A percentile compares a stretch with the other conserved stretches of the same genome.
Evolutionary conservation across 148 eudicot genomes (phyloP).

Genomic region (Cornus suecica): DNA sequence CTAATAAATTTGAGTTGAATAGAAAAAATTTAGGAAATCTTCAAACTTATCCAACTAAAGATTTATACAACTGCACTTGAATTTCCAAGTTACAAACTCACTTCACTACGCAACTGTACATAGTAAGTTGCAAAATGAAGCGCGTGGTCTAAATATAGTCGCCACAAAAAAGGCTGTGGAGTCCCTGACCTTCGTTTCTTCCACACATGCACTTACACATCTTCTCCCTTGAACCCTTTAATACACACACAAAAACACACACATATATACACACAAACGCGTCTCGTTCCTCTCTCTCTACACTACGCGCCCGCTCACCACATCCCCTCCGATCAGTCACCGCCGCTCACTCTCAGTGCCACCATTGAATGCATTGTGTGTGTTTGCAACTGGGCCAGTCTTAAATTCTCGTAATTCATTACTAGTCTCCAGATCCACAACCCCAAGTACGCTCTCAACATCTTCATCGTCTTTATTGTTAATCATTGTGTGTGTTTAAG

Average conservation of each 20-base stretch:
- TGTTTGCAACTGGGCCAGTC: background rate
- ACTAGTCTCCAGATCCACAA: background rate
- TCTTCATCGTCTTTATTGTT: background rate
- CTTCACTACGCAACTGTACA: too few relatives aligned
- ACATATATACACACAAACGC: background rate
- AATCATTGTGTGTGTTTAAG: background rate
- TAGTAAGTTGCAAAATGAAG: background rate
- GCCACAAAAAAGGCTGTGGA: conserved; percentile 14
- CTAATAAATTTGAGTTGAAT: too few relatives aligned
- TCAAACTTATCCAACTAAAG: too few relatives aligned
- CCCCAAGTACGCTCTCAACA: background rate
- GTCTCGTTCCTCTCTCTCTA: conserved; percentile 7
- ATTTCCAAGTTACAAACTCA: too few relatives aligned
- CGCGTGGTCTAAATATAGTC: conserved; percentile 5
- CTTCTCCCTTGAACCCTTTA: background rate
- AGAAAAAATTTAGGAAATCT: too few relatives aligned
- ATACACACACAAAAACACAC: background rate
- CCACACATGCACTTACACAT: conserved; percentile 31
- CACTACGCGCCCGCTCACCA: background rate
- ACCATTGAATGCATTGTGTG: background rate
- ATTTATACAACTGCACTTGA: too few relatives aligned
- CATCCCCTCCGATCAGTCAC: conserved; percentile 13
- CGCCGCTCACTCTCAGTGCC: background rate
- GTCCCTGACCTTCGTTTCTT: conserved; percentile 11
- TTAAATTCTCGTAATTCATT: background rate